A percentile compares a stretch with the other conserved stretches of the same genome.
Conservation (phyloP, 306 rosid genomes). For the Mimosa pudica region DNA sequence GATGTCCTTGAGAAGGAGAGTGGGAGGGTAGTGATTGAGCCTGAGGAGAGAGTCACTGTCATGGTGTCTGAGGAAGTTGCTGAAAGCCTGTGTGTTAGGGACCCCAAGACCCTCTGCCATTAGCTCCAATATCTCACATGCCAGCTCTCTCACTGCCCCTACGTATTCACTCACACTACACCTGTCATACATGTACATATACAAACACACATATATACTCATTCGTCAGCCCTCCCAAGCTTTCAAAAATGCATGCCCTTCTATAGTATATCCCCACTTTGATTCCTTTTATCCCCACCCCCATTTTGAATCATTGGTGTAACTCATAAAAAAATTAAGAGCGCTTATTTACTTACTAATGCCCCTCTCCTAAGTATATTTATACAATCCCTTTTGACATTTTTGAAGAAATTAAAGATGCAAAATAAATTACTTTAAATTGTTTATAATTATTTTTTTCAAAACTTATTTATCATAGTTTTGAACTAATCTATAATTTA, state of each 20-base stretch:
- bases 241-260: neutral
- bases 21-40: conserved; percentile 82
- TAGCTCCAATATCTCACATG: conserved; percentile 72
- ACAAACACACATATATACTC: neutral
- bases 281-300: neutral
- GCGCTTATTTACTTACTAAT: too few species aligned
- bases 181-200: conserved; percentile 41
- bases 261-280: neutral
- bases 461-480: too few species aligned
- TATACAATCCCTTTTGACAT: too few species aligned
- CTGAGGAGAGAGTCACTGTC: conserved; percentile 73
- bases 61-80: conserved; percentile 54
- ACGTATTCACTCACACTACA: conserved; percentile 48
- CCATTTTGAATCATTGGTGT: too few species aligned
- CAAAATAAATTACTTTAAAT: too few species aligned
- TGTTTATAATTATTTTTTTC: too few species aligned
- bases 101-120: conserved; percentile 72
- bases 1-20: neutral
- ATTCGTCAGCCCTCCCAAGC: neutral
- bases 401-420: too few species aligned
- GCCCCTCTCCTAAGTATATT: too few species aligned
- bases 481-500: too few species aligned
- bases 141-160: conserved; percentile 57
- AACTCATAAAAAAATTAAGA: too few species aligned
- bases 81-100: conserved; percentile 57